These are phyloP conservation scores for Aspergillus ellipticus DNA, from an alignment of 495 filamentous ascomycete genomes.

Conservation along the genomic window DNA sequence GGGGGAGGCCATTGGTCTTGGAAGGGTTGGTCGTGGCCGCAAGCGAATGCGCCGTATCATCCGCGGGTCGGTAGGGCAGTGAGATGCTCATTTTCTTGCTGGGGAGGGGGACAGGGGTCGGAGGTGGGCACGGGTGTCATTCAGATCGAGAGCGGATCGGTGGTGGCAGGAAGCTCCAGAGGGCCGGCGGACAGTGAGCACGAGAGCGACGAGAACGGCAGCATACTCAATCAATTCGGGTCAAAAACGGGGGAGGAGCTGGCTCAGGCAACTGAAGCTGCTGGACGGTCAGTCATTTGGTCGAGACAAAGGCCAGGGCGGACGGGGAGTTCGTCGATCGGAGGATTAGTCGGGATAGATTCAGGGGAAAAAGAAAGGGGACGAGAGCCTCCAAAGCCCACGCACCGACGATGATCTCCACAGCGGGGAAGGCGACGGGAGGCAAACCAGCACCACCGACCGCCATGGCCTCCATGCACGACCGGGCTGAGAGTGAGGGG, in stretches of 20 bases:
- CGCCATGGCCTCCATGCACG: neutral
- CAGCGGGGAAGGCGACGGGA: conserved; percentile 23
- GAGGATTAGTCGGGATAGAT: conserved; percentile 4
- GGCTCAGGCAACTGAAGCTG: neutral
- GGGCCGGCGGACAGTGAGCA: neutral
- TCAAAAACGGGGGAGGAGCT: neutral
- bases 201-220: neutral
- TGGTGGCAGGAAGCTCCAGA: conserved; percentile 7
- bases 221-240: conserved; percentile 11
- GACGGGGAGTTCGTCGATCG: conserved; percentile 1
- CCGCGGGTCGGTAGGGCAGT: conserved; percentile 45
- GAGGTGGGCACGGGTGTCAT: neutral
- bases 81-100: conserved; percentile 37
- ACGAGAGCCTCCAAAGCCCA: conserved; percentile 6
- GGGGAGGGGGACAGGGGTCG: neutral
- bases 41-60: conserved; percentile 28
- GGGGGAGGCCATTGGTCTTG: conserved; percentile 50
- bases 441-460: neutral
- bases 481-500: neutral
- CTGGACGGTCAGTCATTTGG: neutral
- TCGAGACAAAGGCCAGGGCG: neutral
- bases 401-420: conserved; percentile 23
- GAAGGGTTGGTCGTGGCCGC: conserved; percentile 50
- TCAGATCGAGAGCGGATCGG: conserved; percentile 5
- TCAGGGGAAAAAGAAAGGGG: conserved; percentile 14